phyloP scores from a whole-genome alignment of 1,139 yeast species.

The Debaryomyces coudertii region DNA sequence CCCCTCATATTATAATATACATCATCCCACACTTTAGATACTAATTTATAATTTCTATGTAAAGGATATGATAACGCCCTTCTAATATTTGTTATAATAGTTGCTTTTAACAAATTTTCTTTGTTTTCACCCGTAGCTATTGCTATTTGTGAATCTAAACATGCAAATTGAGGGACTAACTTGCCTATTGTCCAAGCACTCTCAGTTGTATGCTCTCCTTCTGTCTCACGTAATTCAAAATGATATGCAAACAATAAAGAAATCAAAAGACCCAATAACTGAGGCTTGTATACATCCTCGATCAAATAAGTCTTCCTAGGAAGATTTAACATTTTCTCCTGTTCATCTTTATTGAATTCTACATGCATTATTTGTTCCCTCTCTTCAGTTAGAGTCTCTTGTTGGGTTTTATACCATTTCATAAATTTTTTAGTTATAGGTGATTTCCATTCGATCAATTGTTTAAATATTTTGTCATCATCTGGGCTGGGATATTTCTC shows the following conservation, averaged over 20 bases:
- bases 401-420: conserved; percentile 52
- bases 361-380: conserved; percentile 40
- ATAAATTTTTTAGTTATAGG: conserved; percentile 48
- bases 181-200: conserved; percentile 95
- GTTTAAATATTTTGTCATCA: conserved; percentile 56
- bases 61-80: conserved; percentile 81
- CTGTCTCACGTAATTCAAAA: conserved; percentile 74
- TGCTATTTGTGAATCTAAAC: conserved; percentile 61
- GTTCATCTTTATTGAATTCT: conserved; percentile 61
- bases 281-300: conserved; percentile 47
- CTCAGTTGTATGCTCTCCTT: conserved; percentile 81
- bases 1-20: conserved; percentile 64
- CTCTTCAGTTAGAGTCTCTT: conserved; percentile 23
- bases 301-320: conserved; percentile 67
- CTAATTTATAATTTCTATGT: conserved; percentile 68
- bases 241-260: conserved; percentile 72
- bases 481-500: conserved; percentile 55
- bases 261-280: conserved; percentile 60
- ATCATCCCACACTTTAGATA: conserved; percentile 72
- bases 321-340: conserved; percentile 64
- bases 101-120: conserved; percentile 45
- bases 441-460: conserved; percentile 59
- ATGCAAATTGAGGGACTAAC: conserved; percentile 73
- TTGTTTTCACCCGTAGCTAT: conserved; percentile 33
- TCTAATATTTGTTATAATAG: conserved; percentile 63